Percentiles rank a stretch among this genome's conserved stretches.
Conservation (phyloP, 139 green algal genomes). For the Chlamydomonas urium region DNA sequence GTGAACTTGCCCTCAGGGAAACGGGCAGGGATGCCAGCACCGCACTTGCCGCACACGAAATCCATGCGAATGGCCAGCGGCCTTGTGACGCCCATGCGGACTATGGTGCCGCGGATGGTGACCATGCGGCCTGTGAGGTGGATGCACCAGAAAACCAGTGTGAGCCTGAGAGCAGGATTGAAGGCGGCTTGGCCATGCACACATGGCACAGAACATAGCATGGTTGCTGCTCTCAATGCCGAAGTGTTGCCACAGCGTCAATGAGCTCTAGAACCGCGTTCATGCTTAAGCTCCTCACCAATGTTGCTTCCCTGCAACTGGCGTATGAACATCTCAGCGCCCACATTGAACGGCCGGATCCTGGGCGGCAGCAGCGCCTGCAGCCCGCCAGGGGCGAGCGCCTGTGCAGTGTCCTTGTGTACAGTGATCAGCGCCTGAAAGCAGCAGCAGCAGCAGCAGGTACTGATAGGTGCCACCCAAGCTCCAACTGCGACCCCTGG, state of each 20-base stretch:
- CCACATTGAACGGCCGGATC: neutral
- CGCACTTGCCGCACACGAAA: constrained; percentile 20
- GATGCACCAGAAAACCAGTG: too few relatives aligned
- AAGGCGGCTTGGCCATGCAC: too few relatives aligned
- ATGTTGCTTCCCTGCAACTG: constrained; percentile 3
- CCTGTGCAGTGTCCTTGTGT: neutral
- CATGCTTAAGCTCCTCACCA: too few relatives aligned
- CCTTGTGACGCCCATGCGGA: constrained; percentile 1
- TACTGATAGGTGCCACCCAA: neutral
- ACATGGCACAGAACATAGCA: too few relatives aligned
- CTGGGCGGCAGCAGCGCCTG: neutral
- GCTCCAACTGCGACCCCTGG: neutral
- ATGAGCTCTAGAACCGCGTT: too few relatives aligned
- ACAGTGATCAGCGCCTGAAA: neutral
- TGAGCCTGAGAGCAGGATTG: too few relatives aligned
- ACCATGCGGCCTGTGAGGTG: constrained; percentile 1
- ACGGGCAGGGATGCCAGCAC: neutral
- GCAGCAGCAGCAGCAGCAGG: neutral
- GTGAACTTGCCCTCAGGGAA: constrained; percentile 52
- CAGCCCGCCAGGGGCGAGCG: neutral
- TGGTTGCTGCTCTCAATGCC: too few relatives aligned
- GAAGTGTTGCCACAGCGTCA: too few relatives aligned
- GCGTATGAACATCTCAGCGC: neutral
- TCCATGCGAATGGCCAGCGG: constrained; percentile 9
- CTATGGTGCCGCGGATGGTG: constrained; percentile 10